These are phyloP conservation scores for Tolypocladium tropicale DNA, from an alignment of 2,329 filamentous ascomycete genomes.

Conservation along the genomic window DNA sequence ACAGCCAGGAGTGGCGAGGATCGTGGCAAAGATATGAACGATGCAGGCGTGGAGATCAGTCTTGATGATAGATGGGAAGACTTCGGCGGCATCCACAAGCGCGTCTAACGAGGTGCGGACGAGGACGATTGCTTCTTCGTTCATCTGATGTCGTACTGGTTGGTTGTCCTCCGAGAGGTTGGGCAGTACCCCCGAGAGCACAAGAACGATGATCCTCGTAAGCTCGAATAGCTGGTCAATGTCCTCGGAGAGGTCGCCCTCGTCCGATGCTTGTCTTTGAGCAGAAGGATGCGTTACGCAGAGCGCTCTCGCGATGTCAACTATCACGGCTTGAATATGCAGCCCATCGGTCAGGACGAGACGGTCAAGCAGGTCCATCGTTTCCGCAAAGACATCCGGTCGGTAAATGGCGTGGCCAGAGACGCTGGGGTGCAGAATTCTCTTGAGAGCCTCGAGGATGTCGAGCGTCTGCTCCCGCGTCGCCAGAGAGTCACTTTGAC, in stretches of 20 bases:
- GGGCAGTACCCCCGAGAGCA: slow-evolving; percentile 78
- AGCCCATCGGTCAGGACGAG: slow-evolving; percentile 85
- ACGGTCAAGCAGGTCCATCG: slow-evolving; percentile 89
- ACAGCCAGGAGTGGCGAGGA: slow-evolving; percentile 72
- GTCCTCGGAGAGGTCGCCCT: slow-evolving; percentile 82
- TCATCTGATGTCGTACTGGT: slow-evolving; percentile 64
- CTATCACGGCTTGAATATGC: slow-evolving; percentile 82
- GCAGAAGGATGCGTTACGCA: slow-evolving; percentile 90
- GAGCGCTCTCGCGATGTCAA: slow-evolving; percentile 83
- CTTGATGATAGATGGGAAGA: slow-evolving; percentile 94
- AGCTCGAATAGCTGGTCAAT: slow-evolving; percentile 97
- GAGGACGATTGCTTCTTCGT: slow-evolving; percentile 76
- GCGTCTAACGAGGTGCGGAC: slow-evolving; percentile 74
- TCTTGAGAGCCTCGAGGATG: slow-evolving; percentile 84
- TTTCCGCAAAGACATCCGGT: slow-evolving; percentile 91
- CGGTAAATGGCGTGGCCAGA: slow-evolving; percentile 95
- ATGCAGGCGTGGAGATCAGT: slow-evolving; percentile 94
- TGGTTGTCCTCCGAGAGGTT: slow-evolving; percentile 62
- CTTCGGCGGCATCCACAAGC: slow-evolving; percentile 85
- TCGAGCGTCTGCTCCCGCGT: slow-evolving; percentile 73
- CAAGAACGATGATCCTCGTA: slow-evolving; percentile 89
- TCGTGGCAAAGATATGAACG: slow-evolving; percentile 90
- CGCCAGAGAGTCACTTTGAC: slow-evolving; percentile 40
- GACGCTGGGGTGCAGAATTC: slow-evolving; percentile 88
- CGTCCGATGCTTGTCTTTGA: slow-evolving; percentile 42